Percentiles rank a stretch among this genome's conserved stretches.
These are phyloP conservation scores for Zoysia matrella DNA, from an alignment of 202 grass and related monocot species.

Conservation along the genomic window DNA sequence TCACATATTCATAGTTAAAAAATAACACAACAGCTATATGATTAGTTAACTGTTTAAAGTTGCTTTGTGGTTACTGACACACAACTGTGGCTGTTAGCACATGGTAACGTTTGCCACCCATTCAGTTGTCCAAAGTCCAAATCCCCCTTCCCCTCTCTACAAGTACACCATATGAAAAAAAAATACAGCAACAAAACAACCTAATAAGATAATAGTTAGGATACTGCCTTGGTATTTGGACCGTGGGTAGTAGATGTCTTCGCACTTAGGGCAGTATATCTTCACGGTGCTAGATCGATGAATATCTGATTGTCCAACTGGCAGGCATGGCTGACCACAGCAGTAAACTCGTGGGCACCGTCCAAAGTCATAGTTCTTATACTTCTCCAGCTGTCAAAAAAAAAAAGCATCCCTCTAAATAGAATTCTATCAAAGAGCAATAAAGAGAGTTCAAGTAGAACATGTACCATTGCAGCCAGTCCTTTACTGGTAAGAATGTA, in stretches of 20 bases:
- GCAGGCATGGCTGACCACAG: conserved; percentile 87
- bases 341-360: conserved; percentile 88
- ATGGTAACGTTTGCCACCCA: not conserved
- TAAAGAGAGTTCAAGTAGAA: conserved; percentile 34
- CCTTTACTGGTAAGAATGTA: conserved; percentile 91
- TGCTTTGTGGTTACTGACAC: not conserved
- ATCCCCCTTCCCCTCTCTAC: too few species aligned
- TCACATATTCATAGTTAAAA: not conserved
- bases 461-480: conserved; percentile 76
- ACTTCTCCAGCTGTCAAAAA: conserved; percentile 77
- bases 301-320: conserved; percentile 90
- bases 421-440: conserved; percentile 10
- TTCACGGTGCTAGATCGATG: conserved; percentile 92
- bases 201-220: conserved; percentile 69
- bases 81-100: not conserved
- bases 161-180: too few species aligned
- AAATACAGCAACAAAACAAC: conserved; percentile 13
- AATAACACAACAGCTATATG: too few species aligned
- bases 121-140: not conserved
- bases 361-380: conserved; percentile 95
- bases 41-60: not conserved
- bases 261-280: conserved; percentile 96
- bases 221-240: conserved; percentile 99
- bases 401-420: conserved; percentile 4
- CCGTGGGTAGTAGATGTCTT: conserved; percentile 95